Conservation (phyloP, 2,329 filamentous ascomycete genomes). For the Xylaria sp. region DNA sequence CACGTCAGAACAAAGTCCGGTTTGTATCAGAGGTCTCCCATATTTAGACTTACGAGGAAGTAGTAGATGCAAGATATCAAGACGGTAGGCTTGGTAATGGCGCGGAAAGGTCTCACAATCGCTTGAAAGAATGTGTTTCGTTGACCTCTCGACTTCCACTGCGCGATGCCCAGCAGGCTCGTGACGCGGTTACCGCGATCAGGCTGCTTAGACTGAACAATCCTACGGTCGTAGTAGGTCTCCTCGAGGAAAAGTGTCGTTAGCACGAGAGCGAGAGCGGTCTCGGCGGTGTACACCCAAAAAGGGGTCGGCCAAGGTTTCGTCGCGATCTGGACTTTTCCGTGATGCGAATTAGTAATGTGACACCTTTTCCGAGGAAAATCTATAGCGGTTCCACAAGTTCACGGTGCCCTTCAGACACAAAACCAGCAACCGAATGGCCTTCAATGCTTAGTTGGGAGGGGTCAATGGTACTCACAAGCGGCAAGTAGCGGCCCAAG, state of each 20-base stretch:
- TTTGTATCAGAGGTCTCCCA: background rate
- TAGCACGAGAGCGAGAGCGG: conserved; percentile 52
- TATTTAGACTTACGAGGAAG: conserved; percentile 43
- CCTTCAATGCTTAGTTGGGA: background rate
- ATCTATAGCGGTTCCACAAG: background rate
- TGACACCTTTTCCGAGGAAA: background rate
- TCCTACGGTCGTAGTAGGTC: conserved; percentile 60
- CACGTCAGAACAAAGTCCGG: background rate
- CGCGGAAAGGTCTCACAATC: conserved; percentile 52
- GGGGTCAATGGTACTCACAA: conserved; percentile 42
- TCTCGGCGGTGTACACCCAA: conserved; percentile 58
- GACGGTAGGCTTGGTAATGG: conserved; percentile 54
- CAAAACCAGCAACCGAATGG: background rate
- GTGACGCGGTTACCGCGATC: conserved; percentile 46
- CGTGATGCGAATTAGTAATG: background rate
- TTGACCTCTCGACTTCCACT: conserved; percentile 51
- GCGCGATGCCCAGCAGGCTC: conserved; percentile 48
- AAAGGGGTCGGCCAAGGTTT: conserved; percentile 59
- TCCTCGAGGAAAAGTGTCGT: conserved; percentile 58
- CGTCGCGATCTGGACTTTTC: conserved; percentile 56
- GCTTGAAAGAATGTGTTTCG: conserved; percentile 56
- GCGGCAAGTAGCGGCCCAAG: conserved; percentile 57
- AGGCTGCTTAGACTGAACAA: conserved; percentile 52
- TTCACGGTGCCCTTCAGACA: background rate
- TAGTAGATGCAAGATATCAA: conserved; percentile 53